Evolutionary conservation across 2,329 filamentous ascomycete genomes (phyloP).

Genomic region (Verticillium albo-atrum): DNA sequence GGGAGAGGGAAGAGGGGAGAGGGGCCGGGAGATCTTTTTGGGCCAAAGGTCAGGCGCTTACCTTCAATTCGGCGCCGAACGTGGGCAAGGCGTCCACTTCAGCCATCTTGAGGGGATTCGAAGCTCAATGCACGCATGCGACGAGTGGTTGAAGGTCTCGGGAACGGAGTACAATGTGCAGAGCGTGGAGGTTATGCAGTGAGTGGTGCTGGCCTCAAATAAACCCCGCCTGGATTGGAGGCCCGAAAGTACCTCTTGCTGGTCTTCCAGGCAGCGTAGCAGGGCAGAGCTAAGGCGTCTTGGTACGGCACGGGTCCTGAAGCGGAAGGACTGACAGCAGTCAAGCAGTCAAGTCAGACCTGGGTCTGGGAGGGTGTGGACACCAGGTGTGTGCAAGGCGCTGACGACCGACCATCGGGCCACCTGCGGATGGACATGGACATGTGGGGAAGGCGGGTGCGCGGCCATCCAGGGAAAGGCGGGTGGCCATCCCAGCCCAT

Average conservation of each 20-base stretch:
- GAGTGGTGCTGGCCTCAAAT: not conserved
- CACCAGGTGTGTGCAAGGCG: not conserved
- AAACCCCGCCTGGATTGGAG: not conserved
- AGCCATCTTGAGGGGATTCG: constrained; percentile 55
- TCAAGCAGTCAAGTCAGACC: not conserved
- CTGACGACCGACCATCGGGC: not conserved
- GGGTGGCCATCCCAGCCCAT: no score
- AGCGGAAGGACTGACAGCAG: not conserved
- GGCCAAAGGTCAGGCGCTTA: constrained; percentile 29
- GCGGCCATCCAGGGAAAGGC: not conserved
- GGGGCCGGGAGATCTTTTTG: not conserved
- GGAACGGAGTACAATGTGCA: not conserved
- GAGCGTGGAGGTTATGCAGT: not conserved
- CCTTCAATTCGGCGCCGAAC: constrained; percentile 94
- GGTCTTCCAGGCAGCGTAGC: not conserved
- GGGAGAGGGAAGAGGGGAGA: not conserved
- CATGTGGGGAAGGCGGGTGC: not conserved
- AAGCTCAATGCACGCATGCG: constrained; percentile 15
- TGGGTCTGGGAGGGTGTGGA: no score
- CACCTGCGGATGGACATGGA: not conserved
- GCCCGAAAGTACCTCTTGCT: not conserved
- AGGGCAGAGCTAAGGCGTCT: not conserved
- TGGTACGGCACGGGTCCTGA: not conserved
- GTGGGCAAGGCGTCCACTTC: constrained; percentile 78
- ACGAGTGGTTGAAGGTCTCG: not conserved